Conservation (phyloP, 306 rosid species). For the Vigna radiata region DNA sequence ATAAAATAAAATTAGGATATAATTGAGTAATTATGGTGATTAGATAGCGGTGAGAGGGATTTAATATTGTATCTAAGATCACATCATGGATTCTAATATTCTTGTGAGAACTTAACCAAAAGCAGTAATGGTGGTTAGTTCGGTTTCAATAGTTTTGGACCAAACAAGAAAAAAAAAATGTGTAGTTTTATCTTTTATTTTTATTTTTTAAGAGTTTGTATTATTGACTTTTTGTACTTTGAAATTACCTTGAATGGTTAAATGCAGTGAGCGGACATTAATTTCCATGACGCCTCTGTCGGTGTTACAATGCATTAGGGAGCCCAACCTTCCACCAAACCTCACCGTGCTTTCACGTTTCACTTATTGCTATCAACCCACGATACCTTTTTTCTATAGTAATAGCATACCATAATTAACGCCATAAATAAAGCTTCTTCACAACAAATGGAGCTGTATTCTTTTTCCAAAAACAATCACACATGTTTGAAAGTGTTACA, state of each 20-base stretch:
- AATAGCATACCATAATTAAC: neutral
- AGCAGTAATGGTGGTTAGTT: neutral
- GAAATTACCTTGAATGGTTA: neutral
- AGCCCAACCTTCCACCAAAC: neutral
- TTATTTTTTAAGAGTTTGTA: too few species aligned
- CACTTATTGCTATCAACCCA: neutral
- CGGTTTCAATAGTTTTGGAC: too few species aligned
- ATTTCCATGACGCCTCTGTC: neutral
- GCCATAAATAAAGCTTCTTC: neutral
- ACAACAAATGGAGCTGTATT: neutral
- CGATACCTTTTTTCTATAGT: neutral
- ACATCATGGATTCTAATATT: neutral
- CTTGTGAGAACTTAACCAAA: neutral
- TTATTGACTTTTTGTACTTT: too few species aligned
- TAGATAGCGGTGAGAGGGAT: neutral
- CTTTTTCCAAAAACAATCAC: neutral
- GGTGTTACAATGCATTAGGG: neutral
- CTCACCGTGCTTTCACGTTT: neutral
- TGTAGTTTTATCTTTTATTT: too few species aligned
- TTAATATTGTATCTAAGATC: neutral
- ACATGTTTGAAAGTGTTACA: neutral
- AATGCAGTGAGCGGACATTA: slow-evolving; percentile 3
- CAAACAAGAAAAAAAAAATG: too few species aligned
- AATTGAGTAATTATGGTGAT: neutral
- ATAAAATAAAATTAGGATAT: neutral